These are phyloP conservation scores for Chamaenerion angustifolium DNA, from an alignment of 345 rosid genomes.

Conservation along the genomic window DNA sequence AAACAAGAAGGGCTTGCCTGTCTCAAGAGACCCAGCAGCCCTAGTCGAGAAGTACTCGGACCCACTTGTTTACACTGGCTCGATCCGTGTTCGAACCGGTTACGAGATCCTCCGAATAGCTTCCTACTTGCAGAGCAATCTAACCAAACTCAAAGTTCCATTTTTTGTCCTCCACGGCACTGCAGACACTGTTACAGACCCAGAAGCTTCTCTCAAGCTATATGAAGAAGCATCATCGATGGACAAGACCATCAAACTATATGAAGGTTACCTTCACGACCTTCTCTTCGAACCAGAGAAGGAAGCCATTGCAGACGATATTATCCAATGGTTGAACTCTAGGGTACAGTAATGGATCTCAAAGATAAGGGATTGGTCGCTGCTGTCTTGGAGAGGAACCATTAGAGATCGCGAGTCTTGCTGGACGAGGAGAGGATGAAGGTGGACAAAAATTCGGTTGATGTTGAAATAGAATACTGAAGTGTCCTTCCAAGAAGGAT, in stretches of 20 bases:
- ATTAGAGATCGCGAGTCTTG: no score
- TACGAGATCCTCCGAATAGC: slow-evolving; percentile 78
- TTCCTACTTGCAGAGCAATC: slow-evolving; percentile 49
- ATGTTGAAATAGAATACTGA: no score
- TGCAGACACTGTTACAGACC: slow-evolving; percentile 71
- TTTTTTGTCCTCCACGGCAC: slow-evolving; percentile 86
- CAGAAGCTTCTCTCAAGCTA: slow-evolving; percentile 48
- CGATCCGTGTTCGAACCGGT: slow-evolving; percentile 72
- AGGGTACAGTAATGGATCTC: neutral
- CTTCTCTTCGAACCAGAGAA: slow-evolving; percentile 80
- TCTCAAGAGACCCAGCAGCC: slow-evolving; percentile 81
- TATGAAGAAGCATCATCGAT: slow-evolving; percentile 57
- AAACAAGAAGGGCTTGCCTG: slow-evolving; percentile 73
- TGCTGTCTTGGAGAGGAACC: no score
- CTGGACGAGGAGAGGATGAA: no score
- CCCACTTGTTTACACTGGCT: slow-evolving; percentile 80
- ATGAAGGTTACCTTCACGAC: slow-evolving; percentile 70
- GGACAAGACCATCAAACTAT: slow-evolving; percentile 57
- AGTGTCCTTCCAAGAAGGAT: no score
- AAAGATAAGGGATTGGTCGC: no score
- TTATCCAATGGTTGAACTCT: slow-evolving; percentile 45
- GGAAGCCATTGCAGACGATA: slow-evolving; percentile 46
- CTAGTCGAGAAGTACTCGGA: slow-evolving; percentile 74
- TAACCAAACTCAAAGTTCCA: slow-evolving; percentile 47
- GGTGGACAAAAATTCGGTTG: neutral